Evolutionary conservation across 1,139 yeast species (phyloP), one percentile per base, ranked within the genome.

Genomic region (Tardiomyces digboiensis): DNA sequence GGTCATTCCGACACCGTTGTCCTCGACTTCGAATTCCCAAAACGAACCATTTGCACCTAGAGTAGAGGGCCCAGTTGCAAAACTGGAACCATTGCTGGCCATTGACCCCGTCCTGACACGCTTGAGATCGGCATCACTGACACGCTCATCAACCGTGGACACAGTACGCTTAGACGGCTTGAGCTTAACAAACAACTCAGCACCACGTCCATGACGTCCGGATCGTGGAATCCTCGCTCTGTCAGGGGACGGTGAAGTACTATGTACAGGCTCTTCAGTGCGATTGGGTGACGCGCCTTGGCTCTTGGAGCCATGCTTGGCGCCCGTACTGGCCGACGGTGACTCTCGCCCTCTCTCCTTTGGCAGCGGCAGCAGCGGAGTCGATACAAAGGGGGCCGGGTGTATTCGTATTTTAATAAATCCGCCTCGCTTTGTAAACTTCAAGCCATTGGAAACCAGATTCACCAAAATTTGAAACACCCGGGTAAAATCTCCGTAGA

Each of bases 1-100:
- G 40, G 83, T 88, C 43, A 91, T 87, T 49, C 97, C 98, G 0
- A 95, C 87, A 4, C 98, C 98, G 0, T 93, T 83, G 61, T 91
- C 98, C 29, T 74, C 74, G 7, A 91, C 95, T 49, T 80, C 81
- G 41, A 89, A 75, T n/a, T 33, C 37, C 33, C 33, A 26, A 3
- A 33, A 33, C 19, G 19, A n/a, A 13, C 19, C 19, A 3, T 19
- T 3, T 8, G 14, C 10, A 8, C 33, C 33, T 5, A 16, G 5
- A n/a, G 33, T 26, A n/a, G 33, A 4, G 8, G 33, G 16, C 16
- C 26, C 26, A 22, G 16, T 26, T 16, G 10, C 10, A 16, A 16
- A 5, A n/a, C 16, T 3, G 33, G 16, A 13, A 8, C 14, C 14
- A 16, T 26, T 26, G 33, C 33, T 26, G 33, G 16, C 33, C 5